Percentiles rank a stretch among this genome's conserved stretches.
Conservation (phyloP, 176 grass and related monocot genomes). For the Aegilops longissima region DNA sequence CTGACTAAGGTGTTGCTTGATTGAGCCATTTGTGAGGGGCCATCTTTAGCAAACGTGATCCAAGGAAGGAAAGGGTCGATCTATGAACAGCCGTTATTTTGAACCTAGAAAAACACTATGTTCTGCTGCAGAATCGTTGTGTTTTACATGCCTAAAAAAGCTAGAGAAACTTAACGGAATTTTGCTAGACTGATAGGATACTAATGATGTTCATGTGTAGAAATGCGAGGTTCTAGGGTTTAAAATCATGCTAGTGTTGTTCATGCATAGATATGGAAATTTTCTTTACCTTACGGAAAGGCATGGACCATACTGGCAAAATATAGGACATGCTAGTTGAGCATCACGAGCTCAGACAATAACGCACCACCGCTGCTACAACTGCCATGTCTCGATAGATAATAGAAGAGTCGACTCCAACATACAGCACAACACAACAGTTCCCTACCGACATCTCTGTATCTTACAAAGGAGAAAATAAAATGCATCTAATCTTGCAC, state of each 20-base stretch:
- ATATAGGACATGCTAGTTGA: background rate
- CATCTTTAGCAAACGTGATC: background rate
- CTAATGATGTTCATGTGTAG: too few species aligned
- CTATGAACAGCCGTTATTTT: background rate
- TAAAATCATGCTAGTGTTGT: background rate
- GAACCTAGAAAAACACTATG: background rate
- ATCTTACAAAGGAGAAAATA: slow-evolving; percentile 20
- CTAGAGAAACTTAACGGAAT: background rate
- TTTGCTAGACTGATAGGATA: background rate
- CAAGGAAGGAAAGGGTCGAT: background rate
- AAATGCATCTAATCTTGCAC: slow-evolving; percentile 21
- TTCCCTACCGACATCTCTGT: slow-evolving; percentile 6
- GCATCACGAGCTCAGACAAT: background rate
- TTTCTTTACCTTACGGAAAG: too few species aligned
- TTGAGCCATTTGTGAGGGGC: background rate
- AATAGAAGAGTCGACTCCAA: background rate
- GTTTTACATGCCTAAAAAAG: background rate
- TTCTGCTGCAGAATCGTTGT: background rate
- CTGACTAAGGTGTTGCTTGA: background rate
- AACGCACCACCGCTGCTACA: background rate
- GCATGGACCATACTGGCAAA: background rate
- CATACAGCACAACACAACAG: slow-evolving; percentile 11
- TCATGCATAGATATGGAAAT: too few species aligned
- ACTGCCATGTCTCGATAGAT: background rate
- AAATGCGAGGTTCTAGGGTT: too few species aligned